Conservation (phyloP, 169 alveolate species). For the Eimeria maxima region DNA sequence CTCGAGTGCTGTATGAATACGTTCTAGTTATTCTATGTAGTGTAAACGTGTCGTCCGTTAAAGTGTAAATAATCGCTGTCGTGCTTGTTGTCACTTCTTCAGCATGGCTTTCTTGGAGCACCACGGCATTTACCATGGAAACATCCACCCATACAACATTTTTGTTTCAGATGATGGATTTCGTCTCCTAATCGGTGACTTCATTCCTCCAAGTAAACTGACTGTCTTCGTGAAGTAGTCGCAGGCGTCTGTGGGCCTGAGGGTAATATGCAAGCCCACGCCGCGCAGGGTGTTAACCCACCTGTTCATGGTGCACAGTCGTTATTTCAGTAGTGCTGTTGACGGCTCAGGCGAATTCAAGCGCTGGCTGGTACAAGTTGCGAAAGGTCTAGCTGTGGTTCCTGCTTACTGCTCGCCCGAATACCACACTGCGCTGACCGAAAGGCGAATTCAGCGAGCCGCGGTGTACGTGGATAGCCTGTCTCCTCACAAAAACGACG, state of each 20-base stretch:
- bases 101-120: slow-evolving; percentile 83
- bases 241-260: neutral
- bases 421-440: slow-evolving; percentile 61
- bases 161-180: slow-evolving; percentile 83
- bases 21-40: neutral
- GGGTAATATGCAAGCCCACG: neutral
- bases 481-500: slow-evolving; percentile 81
- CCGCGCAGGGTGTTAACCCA: neutral
- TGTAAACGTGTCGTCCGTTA: neutral
- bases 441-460: slow-evolving; percentile 72
- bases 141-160: slow-evolving; percentile 82
- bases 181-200: slow-evolving; percentile 81
- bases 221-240: neutral
- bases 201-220: slow-evolving; percentile 65
- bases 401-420: slow-evolving; percentile 81
- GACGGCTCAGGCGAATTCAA: slow-evolving; percentile 74
- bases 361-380: slow-evolving; percentile 82
- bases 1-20: neutral
- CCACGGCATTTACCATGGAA: slow-evolving; percentile 73
- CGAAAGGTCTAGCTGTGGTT: slow-evolving; percentile 65
- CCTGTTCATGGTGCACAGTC: neutral
- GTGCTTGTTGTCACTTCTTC: neutral
- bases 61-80: neutral
- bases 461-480: slow-evolving; percentile 52
- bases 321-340: neutral